Conservation (phyloP, 2,329 filamentous ascomycete species). For the Claviceps fusiformis region DNA sequence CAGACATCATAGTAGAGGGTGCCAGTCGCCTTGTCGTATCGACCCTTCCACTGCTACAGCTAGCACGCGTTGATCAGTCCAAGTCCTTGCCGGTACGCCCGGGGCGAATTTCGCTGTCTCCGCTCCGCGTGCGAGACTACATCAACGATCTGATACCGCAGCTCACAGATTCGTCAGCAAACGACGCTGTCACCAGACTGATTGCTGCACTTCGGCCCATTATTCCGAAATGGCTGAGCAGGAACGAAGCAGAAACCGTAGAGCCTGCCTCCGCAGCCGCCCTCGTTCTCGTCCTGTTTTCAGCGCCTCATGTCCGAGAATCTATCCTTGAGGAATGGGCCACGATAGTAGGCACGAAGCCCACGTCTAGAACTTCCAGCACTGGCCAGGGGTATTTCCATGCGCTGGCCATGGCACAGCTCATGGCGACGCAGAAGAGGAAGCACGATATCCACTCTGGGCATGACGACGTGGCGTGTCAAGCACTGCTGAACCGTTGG, state of each 20-base stretch:
- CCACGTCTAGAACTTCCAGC: conserved; percentile 18
- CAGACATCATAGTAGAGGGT: conserved; percentile 52
- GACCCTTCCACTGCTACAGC: conserved; percentile 32
- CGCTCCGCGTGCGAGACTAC: conserved; percentile 10
- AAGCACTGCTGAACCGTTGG: conserved; percentile 41
- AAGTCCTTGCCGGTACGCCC: conserved; percentile 6
- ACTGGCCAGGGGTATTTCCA: conserved; percentile 39
- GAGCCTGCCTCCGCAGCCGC: conserved; percentile 36
- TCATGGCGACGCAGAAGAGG: conserved; percentile 18
- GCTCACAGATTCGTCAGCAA: conserved; percentile 1
- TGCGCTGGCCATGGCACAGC: conserved; percentile 37
- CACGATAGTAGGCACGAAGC: conserved; percentile 23
- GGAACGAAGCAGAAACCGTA: conserved; percentile 36
- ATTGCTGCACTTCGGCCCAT: conserved; percentile 17
- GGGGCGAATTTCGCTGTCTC: conserved; percentile 15
- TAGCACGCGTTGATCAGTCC: conserved; percentile 13
- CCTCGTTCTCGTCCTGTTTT: conserved; percentile 34
- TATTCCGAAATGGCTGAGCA: conserved; percentile 32
- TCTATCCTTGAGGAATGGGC: conserved; percentile 33
- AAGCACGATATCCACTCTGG: neutral
- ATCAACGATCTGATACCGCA: conserved; percentile 11
- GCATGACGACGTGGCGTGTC: conserved; percentile 24
- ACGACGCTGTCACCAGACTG: conserved; percentile 10
- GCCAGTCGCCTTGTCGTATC: conserved; percentile 44
- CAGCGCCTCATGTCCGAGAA: conserved; percentile 20